These are phyloP conservation scores for Grigorovia humatica DNA, from an alignment of 805 yeast genomes.

Conservation along the genomic window DNA sequence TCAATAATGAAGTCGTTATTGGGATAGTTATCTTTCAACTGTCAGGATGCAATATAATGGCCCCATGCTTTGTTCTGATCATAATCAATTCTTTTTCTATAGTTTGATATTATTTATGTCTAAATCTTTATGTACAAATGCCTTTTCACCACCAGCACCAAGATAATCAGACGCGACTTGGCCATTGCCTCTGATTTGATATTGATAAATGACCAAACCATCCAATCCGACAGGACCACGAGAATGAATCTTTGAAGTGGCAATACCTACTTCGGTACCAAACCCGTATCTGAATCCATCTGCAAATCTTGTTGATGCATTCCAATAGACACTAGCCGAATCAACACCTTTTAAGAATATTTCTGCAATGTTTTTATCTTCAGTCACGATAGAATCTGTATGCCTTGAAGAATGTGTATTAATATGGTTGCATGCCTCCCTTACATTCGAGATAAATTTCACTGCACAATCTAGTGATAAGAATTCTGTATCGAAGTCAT, in stretches of 20 bases:
- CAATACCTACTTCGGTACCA: constrained; percentile 97
- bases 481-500: constrained; percentile 69
- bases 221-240: constrained; percentile 98
- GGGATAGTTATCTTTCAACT: no score
- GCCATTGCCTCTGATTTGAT: constrained; percentile 84
- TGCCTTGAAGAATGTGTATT: constrained; percentile 91
- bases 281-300: constrained; percentile 98
- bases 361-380: constrained; percentile 59
- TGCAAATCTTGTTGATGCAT: constrained; percentile 92
- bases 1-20: no score
- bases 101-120: constrained; percentile 29
- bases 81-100: constrained; percentile 3
- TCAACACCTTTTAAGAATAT: constrained; percentile 76
- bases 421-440: constrained; percentile 76
- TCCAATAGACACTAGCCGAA: constrained; percentile 96
- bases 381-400: constrained; percentile 87
- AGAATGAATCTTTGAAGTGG: constrained; percentile 94
- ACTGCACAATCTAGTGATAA: constrained; percentile 77
- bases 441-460: constrained; percentile 44
- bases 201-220: constrained; percentile 92
- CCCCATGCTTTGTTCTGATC: background rate
- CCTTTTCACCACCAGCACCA: constrained; percentile 83
- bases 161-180: constrained; percentile 85
- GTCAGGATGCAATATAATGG: no score
- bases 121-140: constrained; percentile 63